A percentile compares a stretch with the other conserved stretches of the same genome.
Conservation (phyloP, 352 stramenopile genomes). For the Peronospora belbahrii region DNA sequence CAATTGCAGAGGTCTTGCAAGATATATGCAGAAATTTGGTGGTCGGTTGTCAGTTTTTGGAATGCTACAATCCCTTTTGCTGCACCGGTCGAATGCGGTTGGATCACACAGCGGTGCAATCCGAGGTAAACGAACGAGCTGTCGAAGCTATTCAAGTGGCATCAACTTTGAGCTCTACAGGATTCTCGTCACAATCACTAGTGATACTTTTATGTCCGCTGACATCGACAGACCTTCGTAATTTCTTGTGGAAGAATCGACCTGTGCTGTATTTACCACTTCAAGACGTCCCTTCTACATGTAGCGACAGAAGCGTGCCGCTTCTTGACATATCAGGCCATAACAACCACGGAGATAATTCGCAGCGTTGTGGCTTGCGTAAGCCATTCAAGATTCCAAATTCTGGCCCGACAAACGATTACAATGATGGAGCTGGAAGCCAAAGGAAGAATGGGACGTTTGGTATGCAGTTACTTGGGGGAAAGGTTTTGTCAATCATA, state of each 20-base stretch:
- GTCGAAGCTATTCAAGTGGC: slow-evolving; percentile 42
- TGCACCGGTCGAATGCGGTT: slow-evolving; percentile 14
- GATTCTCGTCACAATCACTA: slow-evolving; percentile 32
- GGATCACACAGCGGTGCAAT: neutral
- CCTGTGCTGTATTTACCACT: slow-evolving; percentile 49
- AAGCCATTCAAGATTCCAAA: slow-evolving; percentile 55
- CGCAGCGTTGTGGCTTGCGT: slow-evolving; percentile 22
- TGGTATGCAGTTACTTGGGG: slow-evolving; percentile 36
- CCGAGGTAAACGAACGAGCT: slow-evolving; percentile 37
- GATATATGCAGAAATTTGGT: slow-evolving; percentile 41
- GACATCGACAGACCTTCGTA: slow-evolving; percentile 22
- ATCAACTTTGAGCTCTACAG: slow-evolving; percentile 25
- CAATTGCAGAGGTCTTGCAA: slow-evolving; percentile 30
- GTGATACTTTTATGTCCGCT: slow-evolving; percentile 33
- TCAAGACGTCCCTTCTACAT: slow-evolving; percentile 33
- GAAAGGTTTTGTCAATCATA: slow-evolving; percentile 17
- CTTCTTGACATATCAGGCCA: slow-evolving; percentile 53
- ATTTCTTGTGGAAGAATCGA: slow-evolving; percentile 34
- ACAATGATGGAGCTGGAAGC: neutral
- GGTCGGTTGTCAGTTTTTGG: slow-evolving; percentile 27
- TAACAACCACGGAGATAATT: slow-evolving; percentile 30
- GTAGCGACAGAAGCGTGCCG: neutral
- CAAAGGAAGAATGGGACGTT: slow-evolving; percentile 10
- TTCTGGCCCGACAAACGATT: neutral
- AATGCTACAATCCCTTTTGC: slow-evolving; percentile 45